phyloP scores from a whole-genome alignment of 306 rosid species.

The Echinosophora koreensis region DNA sequence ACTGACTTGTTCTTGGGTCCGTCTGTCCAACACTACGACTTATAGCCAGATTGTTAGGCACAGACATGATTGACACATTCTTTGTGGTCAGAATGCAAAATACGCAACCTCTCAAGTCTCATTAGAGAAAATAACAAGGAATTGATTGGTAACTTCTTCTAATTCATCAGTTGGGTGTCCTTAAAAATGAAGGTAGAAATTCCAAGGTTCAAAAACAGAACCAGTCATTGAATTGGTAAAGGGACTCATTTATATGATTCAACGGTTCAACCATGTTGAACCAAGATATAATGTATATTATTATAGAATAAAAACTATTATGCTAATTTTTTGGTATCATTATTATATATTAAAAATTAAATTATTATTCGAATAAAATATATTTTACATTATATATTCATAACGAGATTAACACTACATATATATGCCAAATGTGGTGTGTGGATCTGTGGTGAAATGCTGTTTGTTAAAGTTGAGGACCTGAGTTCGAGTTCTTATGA shows the following conservation, averaged over 20 bases:
- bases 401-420: too few species aligned
- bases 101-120: not conserved
- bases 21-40: not conserved
- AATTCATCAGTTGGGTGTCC: conserved; percentile 2
- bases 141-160: not conserved
- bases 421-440: too few species aligned
- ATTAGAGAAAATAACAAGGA: conserved; percentile 2
- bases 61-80: not conserved
- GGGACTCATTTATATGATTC: too few species aligned
- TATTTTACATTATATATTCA: too few species aligned
- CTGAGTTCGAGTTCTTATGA: not conserved
- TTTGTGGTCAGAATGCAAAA: conserved; percentile 8
- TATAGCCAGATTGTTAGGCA: not conserved
- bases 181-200: not conserved
- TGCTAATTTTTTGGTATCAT: too few species aligned
- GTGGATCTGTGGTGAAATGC: too few species aligned
- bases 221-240: too few species aligned
- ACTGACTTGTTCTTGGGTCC: not conserved
- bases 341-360: too few species aligned
- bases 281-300: too few species aligned
- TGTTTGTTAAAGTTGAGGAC: not conserved
- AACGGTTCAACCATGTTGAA: too few species aligned
- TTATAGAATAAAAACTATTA: too few species aligned
- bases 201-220: not conserved
- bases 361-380: too few species aligned